Base-by-base conservation (phyloP, 345 rosid genomes). In the Syzygium jambos region DNA sequence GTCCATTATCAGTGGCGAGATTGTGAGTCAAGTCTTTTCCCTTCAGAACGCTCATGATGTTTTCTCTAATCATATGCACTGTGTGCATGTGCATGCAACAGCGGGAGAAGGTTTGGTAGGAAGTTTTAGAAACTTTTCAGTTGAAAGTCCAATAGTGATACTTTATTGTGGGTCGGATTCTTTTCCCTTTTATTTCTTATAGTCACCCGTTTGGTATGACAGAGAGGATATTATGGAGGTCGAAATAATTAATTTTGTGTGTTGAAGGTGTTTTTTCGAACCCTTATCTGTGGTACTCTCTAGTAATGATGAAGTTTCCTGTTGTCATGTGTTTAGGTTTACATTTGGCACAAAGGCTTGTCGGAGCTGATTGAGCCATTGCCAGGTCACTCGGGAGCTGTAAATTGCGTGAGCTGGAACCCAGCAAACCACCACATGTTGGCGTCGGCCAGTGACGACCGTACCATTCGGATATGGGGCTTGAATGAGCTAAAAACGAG, bases 381-480 rank as follows among this genome's bases (percentile, higher is more conserved):
- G 88, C 89, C 93, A 1, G 96, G 97, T 78, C 97, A 95, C 90
- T 92, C 97, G 0, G 97, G 97, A 52, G 91, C 93, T 34, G 94
- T 91, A n/a, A 93, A 91, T 61, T 91, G 92, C 15, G 93, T 93
- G 88, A 90, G 92, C 87, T 93, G 93, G 94, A 93, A 89, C 77
- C 94, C 94, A 16, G 68, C 88, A 49, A 90, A 93, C 86, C 90
- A 88, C 34, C 91, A 90, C 87, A 91, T 91, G 92, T 85, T 93
- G 84, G 94, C 94, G 22, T 91, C 94, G 23, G 94, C 92, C 19
- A 93, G 94, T 56, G 94, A 93, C 30, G 94, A 93, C 30, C 91
- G 93, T 2, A 93, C 95, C 14, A 93, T 95, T 85, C 92, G 95
- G 85, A 92, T 93, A 90, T 94, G 95, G 96, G 97, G 96, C 86